Evolutionary conservation across 441 rosid genomes (phyloP).

Genomic region (Brassica hybrid): DNA sequence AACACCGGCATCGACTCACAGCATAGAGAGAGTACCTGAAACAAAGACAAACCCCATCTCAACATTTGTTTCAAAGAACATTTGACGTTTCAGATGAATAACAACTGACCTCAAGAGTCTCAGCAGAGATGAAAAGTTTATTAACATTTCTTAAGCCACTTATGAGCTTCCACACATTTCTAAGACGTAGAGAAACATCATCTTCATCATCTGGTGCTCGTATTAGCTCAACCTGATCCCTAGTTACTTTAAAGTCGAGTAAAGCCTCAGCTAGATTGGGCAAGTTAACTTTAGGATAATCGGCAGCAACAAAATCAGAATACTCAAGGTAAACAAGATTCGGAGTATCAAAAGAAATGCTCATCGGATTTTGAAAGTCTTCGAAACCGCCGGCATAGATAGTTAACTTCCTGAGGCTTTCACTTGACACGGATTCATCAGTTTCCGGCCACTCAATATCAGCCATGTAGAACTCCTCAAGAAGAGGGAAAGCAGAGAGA

Average conservation of each 20-base stretch:
- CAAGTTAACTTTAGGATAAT: not conserved
- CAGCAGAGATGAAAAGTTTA: not conserved
- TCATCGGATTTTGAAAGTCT: not conserved
- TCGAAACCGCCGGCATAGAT: not conserved
- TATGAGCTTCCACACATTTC: not conserved
- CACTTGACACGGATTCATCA: not conserved
- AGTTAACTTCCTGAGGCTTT: not conserved
- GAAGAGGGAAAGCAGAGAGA: not conserved
- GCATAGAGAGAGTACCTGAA: not conserved
- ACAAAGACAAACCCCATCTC: not conserved
- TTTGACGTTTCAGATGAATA: not conserved
- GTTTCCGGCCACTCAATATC: not conserved
- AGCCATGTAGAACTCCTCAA: not conserved
- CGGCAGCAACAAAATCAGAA: not conserved
- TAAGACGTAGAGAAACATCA: not conserved
- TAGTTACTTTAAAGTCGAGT: not conserved
- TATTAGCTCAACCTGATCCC: not conserved
- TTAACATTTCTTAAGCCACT: not conserved
- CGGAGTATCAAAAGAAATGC: not conserved
- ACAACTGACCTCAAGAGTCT: slow-evolving; percentile 5
- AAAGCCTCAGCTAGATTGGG: not conserved
- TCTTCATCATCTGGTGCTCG: not conserved
- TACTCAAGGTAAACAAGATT: not conserved
- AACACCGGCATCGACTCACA: not conserved
- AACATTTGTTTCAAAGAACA: not conserved